Base-by-base conservation (phyloP, 2,329 filamentous ascomycete genomes). In the Pseudogymnoascus sp. region DNA sequence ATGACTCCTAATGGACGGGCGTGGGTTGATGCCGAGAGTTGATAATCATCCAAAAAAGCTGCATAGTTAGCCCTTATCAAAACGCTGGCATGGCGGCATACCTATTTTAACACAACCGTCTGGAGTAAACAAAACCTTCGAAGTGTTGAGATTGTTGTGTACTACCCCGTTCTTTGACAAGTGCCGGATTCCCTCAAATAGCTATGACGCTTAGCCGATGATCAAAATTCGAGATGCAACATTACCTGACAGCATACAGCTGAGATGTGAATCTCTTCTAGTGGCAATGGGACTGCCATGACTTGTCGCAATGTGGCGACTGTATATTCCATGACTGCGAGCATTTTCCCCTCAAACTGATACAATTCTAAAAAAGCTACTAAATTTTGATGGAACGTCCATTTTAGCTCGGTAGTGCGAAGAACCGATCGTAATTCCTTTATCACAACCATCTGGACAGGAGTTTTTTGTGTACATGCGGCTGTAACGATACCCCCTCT, bases 181-280 rank as follows among this genome's bases (percentile, higher is more conserved):
- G 35, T 66, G 35, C 35, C 62, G 35, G 28, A 66, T 66, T 5
- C 62, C 65, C 50, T 66, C 28, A n/a, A 64, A 66, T 33, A 65
- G 41, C 62, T 66, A 38, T 63, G n/a, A 16, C 14, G 12, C 22
- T 35, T 38, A 60, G 31, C 22, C 35, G 31, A 60, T 60, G 11
- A 60, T 60, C 1, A 11, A 35, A 3, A 26, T 37, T 33, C 8
- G n/a, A 12, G 14, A 61, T 24, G 37, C 11, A 62, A 10, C 28
- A 31, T 46, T 66, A 46, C 64, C 62, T 65, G 46, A 53, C 37
- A 50, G 35, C 59, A 65, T 28, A 61, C 65, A 26, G 64, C 60
- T 35, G 60, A 65, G 14, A 66, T 35, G 40, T 66, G 37, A 8
- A 56, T 35, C 61, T 66, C 62, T 35, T 66, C 14, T 2, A 66